Base-by-base conservation (phyloP, 805 yeast genomes). In the Schwanniomyces polymorphus region DNA sequence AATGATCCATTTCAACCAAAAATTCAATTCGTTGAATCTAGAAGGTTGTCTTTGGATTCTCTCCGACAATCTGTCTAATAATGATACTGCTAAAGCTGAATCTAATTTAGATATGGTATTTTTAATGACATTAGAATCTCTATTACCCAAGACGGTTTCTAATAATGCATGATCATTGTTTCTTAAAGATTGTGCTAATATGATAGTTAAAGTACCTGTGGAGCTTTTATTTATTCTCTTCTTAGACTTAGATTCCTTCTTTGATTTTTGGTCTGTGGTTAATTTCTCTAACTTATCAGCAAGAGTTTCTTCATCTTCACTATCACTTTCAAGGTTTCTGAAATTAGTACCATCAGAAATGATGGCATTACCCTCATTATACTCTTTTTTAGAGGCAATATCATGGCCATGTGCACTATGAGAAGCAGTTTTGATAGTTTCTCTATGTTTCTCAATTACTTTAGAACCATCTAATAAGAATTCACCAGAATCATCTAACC, bases 121-220 rank as follows among this genome's bases (percentile, higher is more conserved):
- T 54, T 75, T 76, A 39, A 80, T 77, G 7, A 79, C 68, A 6
- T 59, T 62, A 42, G 79, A 79, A 53, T 81, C 84, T 41, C 74
- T 71, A 55, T 79, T 79, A 48, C 67, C 67, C 52, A 94, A 75
- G 10, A 96, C 96, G 2, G 89, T 82, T 64, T 94, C 98, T 51
- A 94, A 75, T 47, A 94, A 73, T 8, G 94, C 72, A 58, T 85
- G 91, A 63, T 94, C 99, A 58, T 88, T 88, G 17, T 95, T 84
- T 57, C 82, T 84, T 51, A 94, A 75, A 0, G 99, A 92, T 70
- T 94, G 99, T 11, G 91, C 75, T 39, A 94, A 74, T n/a, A 94
- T 81, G 1, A 87, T 84, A 1, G 97, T 82, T 50, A 91, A 79
- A 1, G 97, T 82, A 0, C 66, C 63, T 11, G 74, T 63, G 43